These are phyloP conservation scores for Aspergillaceae sp. DNA, from an alignment of 2,329 filamentous ascomycete genomes.

Conservation along the genomic window DNA sequence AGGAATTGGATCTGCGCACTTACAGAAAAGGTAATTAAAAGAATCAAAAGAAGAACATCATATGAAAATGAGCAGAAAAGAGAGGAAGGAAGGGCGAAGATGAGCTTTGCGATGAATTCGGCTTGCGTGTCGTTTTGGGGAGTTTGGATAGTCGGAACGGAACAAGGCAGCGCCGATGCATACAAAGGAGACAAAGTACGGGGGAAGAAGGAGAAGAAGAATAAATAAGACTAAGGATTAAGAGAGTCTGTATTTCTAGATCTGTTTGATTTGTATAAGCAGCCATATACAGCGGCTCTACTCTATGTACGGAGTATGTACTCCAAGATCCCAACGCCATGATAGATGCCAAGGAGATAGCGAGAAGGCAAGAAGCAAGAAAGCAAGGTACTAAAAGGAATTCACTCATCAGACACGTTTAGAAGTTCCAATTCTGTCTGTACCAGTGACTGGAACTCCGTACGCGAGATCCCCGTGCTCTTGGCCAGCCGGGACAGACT, in stretches of 20 bases:
- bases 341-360: too few species aligned
- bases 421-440: slow-evolving; percentile 51
- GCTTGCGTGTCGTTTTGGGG: not conserved
- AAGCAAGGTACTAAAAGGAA: too few species aligned
- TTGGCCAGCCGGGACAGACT: slow-evolving; percentile 54
- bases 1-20: not conserved
- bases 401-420: slow-evolving; percentile 42
- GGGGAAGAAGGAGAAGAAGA: slow-evolving; percentile 1
- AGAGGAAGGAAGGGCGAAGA: not conserved
- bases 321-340: too few species aligned
- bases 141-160: slow-evolving; percentile 11
- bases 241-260: too few species aligned
- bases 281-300: too few species aligned
- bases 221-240: not conserved
- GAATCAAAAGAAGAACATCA: slow-evolving; percentile 6
- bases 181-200: not conserved
- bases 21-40: not conserved
- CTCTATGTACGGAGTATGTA: too few species aligned
- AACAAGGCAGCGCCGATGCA: slow-evolving; percentile 18
- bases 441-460: slow-evolving; percentile 54
- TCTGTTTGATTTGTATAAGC: too few species aligned
- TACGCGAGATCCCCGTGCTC: slow-evolving; percentile 49
- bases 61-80: slow-evolving; percentile 1
- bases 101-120: not conserved
- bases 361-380: too few species aligned